These are phyloP conservation scores for Schwanniomyces yamadae DNA, from an alignment of 805 yeast genomes.

Conservation along the genomic window DNA sequence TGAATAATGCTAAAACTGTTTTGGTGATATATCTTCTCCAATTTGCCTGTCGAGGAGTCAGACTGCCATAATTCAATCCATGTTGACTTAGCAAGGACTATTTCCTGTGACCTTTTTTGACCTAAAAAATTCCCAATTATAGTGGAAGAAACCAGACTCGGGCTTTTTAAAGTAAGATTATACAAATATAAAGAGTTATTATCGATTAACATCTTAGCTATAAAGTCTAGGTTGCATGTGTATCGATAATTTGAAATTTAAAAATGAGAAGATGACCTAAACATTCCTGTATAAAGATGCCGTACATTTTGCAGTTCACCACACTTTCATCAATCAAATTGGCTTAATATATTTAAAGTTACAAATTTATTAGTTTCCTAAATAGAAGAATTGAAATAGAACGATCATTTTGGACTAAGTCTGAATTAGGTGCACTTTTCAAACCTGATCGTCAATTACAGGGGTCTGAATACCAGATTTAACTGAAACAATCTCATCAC, in stretches of 20 bases:
- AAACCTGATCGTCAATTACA: conserved; percentile 7
- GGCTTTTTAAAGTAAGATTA: conserved; percentile 66
- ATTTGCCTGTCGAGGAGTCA: conserved; percentile 55
- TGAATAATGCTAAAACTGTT: conserved; percentile 61
- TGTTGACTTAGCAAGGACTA: conserved; percentile 58
- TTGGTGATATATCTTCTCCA: conserved; percentile 42
- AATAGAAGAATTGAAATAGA: not conserved
- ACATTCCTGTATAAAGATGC: no score
- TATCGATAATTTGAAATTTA: no score
- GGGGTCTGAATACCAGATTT: conserved; percentile 12
- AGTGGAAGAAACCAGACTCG: conserved; percentile 53
- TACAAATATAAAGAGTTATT: conserved; percentile 51
- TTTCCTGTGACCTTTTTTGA: conserved; percentile 52
- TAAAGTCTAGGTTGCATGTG: no score
- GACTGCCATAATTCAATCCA: conserved; percentile 53
- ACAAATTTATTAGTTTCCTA: not conserved
- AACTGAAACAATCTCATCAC: conserved; percentile 25
- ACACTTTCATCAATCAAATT: no score
- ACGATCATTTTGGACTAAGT: no score
- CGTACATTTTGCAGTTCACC: no score
- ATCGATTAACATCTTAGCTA: conserved; percentile 13
- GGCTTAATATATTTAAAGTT: not conserved
- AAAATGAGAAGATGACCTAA: no score
- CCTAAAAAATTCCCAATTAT: conserved; percentile 70
- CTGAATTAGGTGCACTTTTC: no score